Conservation (phyloP, 768 basidiomycete species). For the Inosperma sp. region DNA sequence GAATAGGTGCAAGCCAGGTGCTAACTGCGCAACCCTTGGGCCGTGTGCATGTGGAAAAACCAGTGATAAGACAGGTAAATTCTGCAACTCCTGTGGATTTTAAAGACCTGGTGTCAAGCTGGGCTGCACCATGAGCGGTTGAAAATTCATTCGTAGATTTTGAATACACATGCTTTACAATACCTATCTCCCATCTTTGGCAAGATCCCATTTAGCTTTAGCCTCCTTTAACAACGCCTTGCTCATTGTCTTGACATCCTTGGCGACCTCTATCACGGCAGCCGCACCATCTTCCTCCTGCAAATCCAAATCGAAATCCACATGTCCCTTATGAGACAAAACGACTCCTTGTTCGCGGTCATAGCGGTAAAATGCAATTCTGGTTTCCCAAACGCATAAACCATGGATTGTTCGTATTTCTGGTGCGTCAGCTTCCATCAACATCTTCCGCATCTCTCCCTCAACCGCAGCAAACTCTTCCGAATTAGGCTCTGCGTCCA, state of each 20-base stretch:
- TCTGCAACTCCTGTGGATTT: too few species aligned
- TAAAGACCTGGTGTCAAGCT: too few species aligned
- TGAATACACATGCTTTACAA: background rate
- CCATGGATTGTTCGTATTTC: conserved; percentile 5
- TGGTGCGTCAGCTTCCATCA: background rate
- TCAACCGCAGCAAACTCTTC: conserved; percentile 1
- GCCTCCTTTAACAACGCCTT: background rate
- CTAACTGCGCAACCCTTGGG: too few species aligned
- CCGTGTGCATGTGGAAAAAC: too few species aligned
- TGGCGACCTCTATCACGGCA: background rate
- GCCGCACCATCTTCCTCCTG: conserved; percentile 4
- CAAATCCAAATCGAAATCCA: conserved; percentile 5
- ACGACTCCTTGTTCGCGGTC: conserved; percentile 1
- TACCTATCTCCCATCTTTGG: conserved; percentile 1
- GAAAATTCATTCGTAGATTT: too few species aligned
- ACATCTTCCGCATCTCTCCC: background rate
- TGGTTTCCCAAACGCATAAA: conserved; percentile 3
- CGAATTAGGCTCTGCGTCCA: background rate
- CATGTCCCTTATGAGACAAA: background rate
- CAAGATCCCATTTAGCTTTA: conserved; percentile 3
- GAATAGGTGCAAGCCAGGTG: too few species aligned
- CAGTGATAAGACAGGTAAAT: too few species aligned
- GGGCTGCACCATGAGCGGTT: too few species aligned
- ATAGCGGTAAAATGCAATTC: background rate
- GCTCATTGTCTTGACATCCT: background rate